Evolutionary conservation across 805 yeast genomes (phyloP).

Genomic region (Teunomyces kruisii): DNA sequence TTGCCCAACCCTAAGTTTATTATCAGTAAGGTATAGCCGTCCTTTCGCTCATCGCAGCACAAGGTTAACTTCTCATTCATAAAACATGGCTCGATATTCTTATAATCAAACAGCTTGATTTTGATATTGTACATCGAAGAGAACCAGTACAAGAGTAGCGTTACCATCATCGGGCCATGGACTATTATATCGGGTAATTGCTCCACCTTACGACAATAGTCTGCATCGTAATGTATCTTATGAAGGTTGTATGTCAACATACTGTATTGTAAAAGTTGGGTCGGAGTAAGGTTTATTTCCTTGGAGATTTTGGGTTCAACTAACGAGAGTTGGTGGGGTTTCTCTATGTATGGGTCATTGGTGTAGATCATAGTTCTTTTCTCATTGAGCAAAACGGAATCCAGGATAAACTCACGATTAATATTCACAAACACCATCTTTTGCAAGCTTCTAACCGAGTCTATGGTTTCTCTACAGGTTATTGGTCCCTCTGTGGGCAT

Average conservation of each 20-base stretch:
- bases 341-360: constrained; percentile 28
- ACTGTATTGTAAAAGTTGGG: constrained; percentile 61
- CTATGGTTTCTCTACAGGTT: constrained; percentile 54
- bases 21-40: not conserved
- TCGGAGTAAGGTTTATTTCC: constrained; percentile 36
- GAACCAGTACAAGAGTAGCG: constrained; percentile 57
- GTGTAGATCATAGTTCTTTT: constrained; percentile 63
- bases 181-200: constrained; percentile 60
- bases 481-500: constrained; percentile 19
- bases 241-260: constrained; percentile 83
- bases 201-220: constrained; percentile 56
- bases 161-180: constrained; percentile 80
- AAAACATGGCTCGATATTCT: constrained; percentile 51
- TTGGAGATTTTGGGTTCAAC: constrained; percentile 5
- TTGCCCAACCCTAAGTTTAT: not conserved
- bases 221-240: constrained; percentile 69
- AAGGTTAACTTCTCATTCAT: constrained; percentile 34
- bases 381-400: constrained; percentile 44
- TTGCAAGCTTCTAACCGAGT: constrained; percentile 34
- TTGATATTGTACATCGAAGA: not conserved
- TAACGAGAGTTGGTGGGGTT: constrained; percentile 9
- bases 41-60: constrained; percentile 3
- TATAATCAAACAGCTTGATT: constrained; percentile 43
- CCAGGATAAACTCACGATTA: constrained; percentile 44
- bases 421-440: constrained; percentile 54